Base-by-base conservation (phyloP, 208 protist species). In the Leishmania aethiopica region DNA sequence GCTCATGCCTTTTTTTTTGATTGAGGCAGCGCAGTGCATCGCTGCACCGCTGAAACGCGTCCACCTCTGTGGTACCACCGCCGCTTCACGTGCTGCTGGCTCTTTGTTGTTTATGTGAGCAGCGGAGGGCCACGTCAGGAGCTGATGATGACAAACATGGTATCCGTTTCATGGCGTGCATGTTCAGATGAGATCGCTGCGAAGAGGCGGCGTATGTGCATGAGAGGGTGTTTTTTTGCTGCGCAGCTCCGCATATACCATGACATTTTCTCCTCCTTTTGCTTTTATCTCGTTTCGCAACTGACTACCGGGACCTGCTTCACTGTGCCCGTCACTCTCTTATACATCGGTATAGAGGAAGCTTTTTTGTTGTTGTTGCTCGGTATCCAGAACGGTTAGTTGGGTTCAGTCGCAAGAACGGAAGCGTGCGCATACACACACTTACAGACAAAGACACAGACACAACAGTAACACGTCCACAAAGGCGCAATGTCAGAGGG, bases 401-500 rank as follows among this genome's bases (percentile, higher is more conserved):
- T 22, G 7, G 35, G 25, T 51, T 17, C 57, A 66, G 53, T 51
- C 8, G 13, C n/a, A 42, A 57, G 73, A 40, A 78, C 25, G 51
- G 25, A 32, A 28, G 22, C 53, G 57, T 66, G 75, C 49, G 4
- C 13, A 11, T 10, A 42, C 32, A 67, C 51, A 59, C 73, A 82
- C 57, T 3, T 0, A 7, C 59, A 35, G 3, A 53, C 45, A 25
- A 53, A 77, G 8, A 37, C 49, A 53, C n/a, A 47, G 7, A 76
- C 6, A 59, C 22, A 8, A 3, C 60, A 35, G 11, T 49, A 8
- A 55, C 35, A 17, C n/a, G 2, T 59, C 45, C 10, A 82, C 22
- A 37, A 49, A 37, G 51, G 35, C 57, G 1, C 71, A 17, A 94
- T 94, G 89, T 84, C 82, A n/a, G 85, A 88, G 75, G 87, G 88